phyloP scores from a whole-genome alignment of 257 asterid species.

The Plantago major region DNA sequence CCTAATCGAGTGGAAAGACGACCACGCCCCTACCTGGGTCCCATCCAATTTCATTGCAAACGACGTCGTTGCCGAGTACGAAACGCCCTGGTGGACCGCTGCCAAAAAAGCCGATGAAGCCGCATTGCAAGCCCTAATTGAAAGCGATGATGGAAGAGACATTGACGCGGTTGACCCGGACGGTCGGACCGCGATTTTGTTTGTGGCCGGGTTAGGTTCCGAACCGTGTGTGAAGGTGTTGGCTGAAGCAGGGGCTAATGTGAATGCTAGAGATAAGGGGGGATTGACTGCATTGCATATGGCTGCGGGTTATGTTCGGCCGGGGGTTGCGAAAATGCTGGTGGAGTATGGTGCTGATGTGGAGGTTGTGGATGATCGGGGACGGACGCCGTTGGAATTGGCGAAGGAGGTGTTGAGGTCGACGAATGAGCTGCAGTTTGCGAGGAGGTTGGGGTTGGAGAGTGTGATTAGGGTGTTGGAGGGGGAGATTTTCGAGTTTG shows the following conservation, averaged over 20 bases:
- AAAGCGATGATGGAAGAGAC: conserved; percentile 58
- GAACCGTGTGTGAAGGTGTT: conserved; percentile 62
- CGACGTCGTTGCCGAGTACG: conserved; percentile 85
- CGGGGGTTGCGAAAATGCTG: conserved; percentile 57
- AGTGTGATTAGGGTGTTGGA: conserved; percentile 53
- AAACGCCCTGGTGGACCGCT: conserved; percentile 94
- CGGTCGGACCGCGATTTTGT: conserved; percentile 84
- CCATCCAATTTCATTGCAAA: conserved; percentile 79
- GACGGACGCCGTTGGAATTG: conserved; percentile 64
- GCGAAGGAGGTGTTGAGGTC: conserved; percentile 60
- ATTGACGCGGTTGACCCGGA: conserved; percentile 69
- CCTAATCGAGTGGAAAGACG: conserved; percentile 89
- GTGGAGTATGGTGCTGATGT: conserved; percentile 62
- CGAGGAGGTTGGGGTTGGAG: conserved; percentile 75
- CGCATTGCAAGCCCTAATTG: conserved; percentile 40
- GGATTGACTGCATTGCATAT: conserved; percentile 81
- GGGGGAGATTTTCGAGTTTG: conserved; percentile 71
- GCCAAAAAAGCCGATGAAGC: conserved; percentile 69
- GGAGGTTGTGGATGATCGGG: conserved; percentile 52
- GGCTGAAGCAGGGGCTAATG: conserved; percentile 68
- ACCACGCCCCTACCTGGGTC: conserved; percentile 89
- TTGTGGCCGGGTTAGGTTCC: conserved; percentile 86
- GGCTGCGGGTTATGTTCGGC: conserved; percentile 85
- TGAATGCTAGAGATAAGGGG: conserved; percentile 58
- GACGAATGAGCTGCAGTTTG: conserved; percentile 81